Evolutionary conservation across 139 green algal species (phyloP).

Genomic region (Edaphochlamys debaryana): DNA sequence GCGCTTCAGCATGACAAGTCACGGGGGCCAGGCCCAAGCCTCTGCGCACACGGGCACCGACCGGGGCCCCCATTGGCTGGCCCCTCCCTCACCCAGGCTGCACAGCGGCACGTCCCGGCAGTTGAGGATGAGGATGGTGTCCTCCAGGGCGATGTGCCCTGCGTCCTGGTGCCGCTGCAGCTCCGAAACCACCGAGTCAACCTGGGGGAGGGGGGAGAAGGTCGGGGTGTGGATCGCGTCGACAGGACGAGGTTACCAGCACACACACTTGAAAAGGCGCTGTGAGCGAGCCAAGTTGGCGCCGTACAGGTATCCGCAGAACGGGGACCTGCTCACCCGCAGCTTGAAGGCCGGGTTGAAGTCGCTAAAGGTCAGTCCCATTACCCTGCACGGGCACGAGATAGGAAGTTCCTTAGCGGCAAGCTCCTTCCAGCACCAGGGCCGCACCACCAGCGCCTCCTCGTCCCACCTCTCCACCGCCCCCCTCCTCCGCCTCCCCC

Average conservation of each 20-base stretch:
- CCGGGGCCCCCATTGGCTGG: no score
- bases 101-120: constrained; percentile 30
- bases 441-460: background rate
- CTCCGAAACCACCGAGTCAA: constrained; percentile 34
- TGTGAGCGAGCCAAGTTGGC: background rate
- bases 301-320: no score
- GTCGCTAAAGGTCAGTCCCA: background rate
- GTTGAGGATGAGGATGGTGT: constrained; percentile 34
- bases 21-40: no score
- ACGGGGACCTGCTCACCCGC: no score
- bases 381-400: constrained; percentile 2
- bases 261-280: no score
- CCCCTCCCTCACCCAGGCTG: background rate
- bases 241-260: background rate
- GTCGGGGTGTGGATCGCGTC: background rate
- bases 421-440: no score
- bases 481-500: background rate
- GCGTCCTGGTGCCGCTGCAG: constrained; percentile 19
- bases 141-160: constrained; percentile 14
- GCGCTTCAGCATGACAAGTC: no score
- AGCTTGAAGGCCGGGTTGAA: constrained; percentile 21
- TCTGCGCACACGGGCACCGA: no score
- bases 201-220: background rate
- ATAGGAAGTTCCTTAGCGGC: background rate
- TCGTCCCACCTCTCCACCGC: no score